Evolutionary conservation across 208 protist genomes (phyloP), one percentile per base, ranked within the genome.

Genomic region (Tritrichomonas musculus): DNA sequence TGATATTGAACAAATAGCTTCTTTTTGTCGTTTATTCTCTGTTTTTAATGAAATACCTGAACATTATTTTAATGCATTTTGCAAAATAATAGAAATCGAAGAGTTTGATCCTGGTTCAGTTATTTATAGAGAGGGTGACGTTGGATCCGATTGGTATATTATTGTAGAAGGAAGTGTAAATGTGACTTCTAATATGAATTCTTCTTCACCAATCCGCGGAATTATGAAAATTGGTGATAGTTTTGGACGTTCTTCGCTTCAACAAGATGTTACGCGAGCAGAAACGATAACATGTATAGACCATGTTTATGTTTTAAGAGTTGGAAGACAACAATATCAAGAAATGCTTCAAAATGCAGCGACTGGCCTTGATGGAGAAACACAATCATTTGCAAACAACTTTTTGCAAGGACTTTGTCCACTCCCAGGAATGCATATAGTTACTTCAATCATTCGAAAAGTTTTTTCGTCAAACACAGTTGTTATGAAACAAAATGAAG

Each of bases 121-220:
- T 47, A 33, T 77, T 47, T 77, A 77, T 33, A 77, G 44, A 17
- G 36, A 77, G 20, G 69, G 69, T 47, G 69, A 77, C 44, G 33
- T 77, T 39, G 69, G 36, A 77, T 77, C 69, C 36, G 69, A 77
- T 77, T 47, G 69, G 65, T 72, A 36, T 72, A 72, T 72, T n/a
- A 72, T 72, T n/a, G 33, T 72, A 72, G 65, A 72, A 72, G 65
- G 65, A n/a, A 72, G 25, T 72, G 65, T 77, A 47, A 77, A 47
- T 47, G 69, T 77, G 11, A 33, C 20, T 44, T 77, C 69, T 17
- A 47, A 77, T 77, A 33, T 33, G 33, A 77, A 33, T 77, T 77
- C 25, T 47, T 4, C 69, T 9, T 39, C 14, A 17, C 69, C 69
- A 47, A 33, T 77, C 1, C 14, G 36, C 44, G 69, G n/a, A 14